Base-by-base conservation (phyloP, 148 eudicot genomes). In the Arbutus unedo region DNA sequence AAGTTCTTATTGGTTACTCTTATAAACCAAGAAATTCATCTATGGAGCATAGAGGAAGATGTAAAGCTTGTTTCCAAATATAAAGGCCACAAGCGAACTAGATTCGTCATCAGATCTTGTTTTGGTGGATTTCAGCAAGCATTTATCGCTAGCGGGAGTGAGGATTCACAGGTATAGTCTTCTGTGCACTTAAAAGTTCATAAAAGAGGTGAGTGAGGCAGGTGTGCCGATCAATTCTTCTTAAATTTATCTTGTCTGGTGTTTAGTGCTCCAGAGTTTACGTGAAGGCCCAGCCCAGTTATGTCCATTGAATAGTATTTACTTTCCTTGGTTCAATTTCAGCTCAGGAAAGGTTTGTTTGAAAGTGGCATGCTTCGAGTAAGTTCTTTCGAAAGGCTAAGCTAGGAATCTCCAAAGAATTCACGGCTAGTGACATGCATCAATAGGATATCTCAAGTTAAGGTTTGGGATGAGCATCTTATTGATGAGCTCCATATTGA, bases 131-230 rank as follows among this genome's bases (percentile, higher is more conserved):
- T 89, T 81, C 88, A 92, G 23, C 94, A 96, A 91, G 90, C 98
- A 49, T 96, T 96, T 84, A 90, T 96, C 85, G 97, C 98, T 77
- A 93, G 98, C 80, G 99, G 99, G 55, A 94, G 99, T 80, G 97
- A 96, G 88, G 98, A 96, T 82, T 94, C 99, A 62, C 97, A 94
- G 98, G 98, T 95, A 89, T 11, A 66, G 57, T 81, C 56, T 21
- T 43, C 50, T 76, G 77, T 13, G 18, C 72, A 43, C 18, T 75
- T 50, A 21, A 14, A n/a, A n/a, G 53, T 78, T 79, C 15, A 48
- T 19, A 50, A 64, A 14, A 54, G 62, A 77, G 18, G 9, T 21
- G 23, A 16, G 64, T 15, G 9, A 77, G 38, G 55, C 19, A 51
- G 44, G 44, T 48, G 44, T 50, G 59, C 19, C n/a, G 3, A 51